Evolutionary conservation across 2,329 filamentous ascomycete genomes (phyloP), one percentile per base, ranked within the genome.

Genomic region (Botryotinia convoluta): DNA sequence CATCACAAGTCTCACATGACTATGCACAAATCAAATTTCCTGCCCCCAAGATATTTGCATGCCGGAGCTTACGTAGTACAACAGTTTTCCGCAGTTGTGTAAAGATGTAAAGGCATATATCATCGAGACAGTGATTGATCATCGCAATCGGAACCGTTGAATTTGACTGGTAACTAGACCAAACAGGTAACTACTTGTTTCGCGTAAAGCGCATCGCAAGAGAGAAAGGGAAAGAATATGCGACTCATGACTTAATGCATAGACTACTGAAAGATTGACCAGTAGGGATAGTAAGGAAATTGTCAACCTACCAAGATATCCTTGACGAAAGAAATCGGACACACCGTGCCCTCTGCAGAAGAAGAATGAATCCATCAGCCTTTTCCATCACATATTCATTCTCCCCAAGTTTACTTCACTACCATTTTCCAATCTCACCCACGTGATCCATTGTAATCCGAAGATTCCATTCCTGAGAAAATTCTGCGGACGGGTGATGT

Each of bases 301-400:
- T 68, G n/a, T 59, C 48, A 4, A 68, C 51, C 76, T 89, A 95
- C 93, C 84, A 95, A 85, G 77, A 93, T 89, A 82, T 94, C 91
- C 84, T 93, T 93, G 83, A 95, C 93, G 83, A 95, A 95, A 78
- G 91, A 93, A 81, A 95, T 94, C 78, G 92, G 91, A 82, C 92
- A 94, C 76, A 95, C 90, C 68, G 93, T 95, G 76, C 93, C 92
- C 87, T 95, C 92, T 95, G 72, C 64, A 69, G 20, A n/a, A 70
- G 42, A 68, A 70, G 61, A 64, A 67, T 59, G 35, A 37, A 60
- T 45, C 37, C 35, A 68, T 72, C 51, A 72, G 70, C 70, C 51
- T 62, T 57, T 61, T 54, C 65, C 59, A 61, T 62, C 42, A 51
- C 26, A 29, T 26, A 37, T 32, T 48, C 59, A 59, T 61, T 60